Conservation (phyloP, 2,329 filamentous ascomycete species). For the Byssoonygena ceratinophila region DNA sequence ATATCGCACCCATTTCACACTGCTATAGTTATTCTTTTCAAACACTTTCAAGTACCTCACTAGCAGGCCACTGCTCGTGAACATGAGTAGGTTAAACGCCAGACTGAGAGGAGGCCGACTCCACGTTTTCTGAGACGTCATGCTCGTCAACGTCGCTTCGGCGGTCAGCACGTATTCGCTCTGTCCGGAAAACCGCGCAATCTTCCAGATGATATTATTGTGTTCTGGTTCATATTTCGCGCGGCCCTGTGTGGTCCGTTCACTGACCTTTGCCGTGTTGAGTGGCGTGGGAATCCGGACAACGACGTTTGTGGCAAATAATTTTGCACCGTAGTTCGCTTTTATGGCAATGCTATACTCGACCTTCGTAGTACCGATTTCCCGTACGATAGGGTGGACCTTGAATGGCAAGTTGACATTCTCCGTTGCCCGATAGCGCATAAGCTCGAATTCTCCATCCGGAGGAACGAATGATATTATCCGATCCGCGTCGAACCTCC, state of each 20-base stretch:
- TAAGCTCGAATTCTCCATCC: constrained; percentile 95
- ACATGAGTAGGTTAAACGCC: constrained; percentile 93
- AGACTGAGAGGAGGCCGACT: constrained; percentile 83
- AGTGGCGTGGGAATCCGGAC: constrained; percentile 90
- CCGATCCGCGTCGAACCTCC: constrained; percentile 89
- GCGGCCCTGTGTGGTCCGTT: constrained; percentile 89
- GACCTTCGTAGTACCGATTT: constrained; percentile 92
- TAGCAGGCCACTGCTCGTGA: constrained; percentile 83
- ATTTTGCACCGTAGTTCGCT: constrained; percentile 89
- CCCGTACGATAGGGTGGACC: constrained; percentile 95
- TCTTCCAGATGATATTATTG: constrained; percentile 99
- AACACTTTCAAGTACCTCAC: constrained; percentile 97
- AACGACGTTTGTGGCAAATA: constrained; percentile 94
- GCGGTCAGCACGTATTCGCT: constrained; percentile 91
- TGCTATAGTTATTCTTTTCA: constrained; percentile 98
- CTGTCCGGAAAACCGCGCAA: constrained; percentile 95
- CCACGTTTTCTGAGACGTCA: constrained; percentile 98
- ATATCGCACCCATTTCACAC: constrained; percentile 97
- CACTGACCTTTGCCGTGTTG: constrained; percentile 88
- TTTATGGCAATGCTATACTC: constrained; percentile 98
- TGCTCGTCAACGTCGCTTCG: constrained; percentile 84
- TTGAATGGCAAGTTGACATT: constrained; percentile 99
- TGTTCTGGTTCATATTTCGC: constrained; percentile 97
- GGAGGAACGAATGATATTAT: constrained; percentile 96
- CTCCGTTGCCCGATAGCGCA: constrained; percentile 96